A percentile compares a stretch with the other conserved stretches of the same genome.
Conservation (phyloP, 2,329 filamentous ascomycete genomes). For the Phyllachora maydis region DNA sequence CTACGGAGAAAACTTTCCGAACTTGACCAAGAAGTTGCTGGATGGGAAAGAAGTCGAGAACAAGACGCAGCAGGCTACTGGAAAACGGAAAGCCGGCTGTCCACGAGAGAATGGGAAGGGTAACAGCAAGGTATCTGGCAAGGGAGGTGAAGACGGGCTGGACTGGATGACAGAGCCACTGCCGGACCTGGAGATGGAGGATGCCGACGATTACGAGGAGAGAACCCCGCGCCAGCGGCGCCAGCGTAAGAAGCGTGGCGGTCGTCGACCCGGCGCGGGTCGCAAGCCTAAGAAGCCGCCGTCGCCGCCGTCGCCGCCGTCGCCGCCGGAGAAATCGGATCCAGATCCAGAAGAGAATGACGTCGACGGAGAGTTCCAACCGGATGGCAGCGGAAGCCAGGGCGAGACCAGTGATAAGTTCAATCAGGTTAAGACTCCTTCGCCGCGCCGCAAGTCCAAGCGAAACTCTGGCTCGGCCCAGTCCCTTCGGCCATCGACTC, state of each 20-base stretch:
- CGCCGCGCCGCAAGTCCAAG: too few relatives aligned
- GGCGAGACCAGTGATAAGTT: too few relatives aligned
- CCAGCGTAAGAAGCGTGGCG: conserved; percentile 6
- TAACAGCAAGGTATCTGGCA: conserved; percentile 2
- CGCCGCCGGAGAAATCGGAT: neutral
- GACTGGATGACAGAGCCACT: neutral
- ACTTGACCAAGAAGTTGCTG: conserved; percentile 30
- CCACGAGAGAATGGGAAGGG: conserved; percentile 3
- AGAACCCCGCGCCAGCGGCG: conserved; percentile 2
- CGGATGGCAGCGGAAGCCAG: neutral
- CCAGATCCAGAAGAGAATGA: neutral
- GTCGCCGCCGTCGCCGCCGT: neutral
- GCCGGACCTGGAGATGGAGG: neutral
- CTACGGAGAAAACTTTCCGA: conserved; percentile 51
- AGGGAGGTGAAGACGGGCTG: conserved; percentile 1
- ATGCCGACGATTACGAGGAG: conserved; percentile 3
- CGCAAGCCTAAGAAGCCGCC: conserved; percentile 5
- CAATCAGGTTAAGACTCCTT: too few relatives aligned
- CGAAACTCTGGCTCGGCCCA: too few relatives aligned
- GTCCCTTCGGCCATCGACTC: too few relatives aligned
- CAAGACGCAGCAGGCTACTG: conserved; percentile 1
- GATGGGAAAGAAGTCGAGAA: conserved; percentile 12
- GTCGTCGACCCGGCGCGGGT: conserved; percentile 8
- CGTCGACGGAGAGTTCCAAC: neutral
- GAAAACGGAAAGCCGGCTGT: conserved; percentile 4